phyloP scores from a whole-genome alignment of 2,329 filamentous ascomycete genomes.

The Coleophoma cylindrospora region DNA sequence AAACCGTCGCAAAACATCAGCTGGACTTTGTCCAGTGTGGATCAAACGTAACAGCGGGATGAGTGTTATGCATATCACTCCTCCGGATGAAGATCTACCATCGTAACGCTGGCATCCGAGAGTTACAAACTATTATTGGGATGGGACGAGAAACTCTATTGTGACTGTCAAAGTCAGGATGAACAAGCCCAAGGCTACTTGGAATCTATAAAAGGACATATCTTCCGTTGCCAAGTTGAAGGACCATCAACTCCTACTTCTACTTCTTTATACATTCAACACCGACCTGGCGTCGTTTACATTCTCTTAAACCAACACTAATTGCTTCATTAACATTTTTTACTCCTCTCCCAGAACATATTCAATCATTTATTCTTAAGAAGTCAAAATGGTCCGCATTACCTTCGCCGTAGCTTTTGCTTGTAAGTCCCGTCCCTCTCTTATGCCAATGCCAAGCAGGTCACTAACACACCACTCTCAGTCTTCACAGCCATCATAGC shows the following conservation, averaged over 20 bases:
- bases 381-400: conserved; percentile 30
- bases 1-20: too few relatives aligned
- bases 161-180: not conserved
- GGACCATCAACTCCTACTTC: not conserved
- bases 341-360: not conserved
- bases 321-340: not conserved
- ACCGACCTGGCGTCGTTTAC: not conserved
- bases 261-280: not conserved
- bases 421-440: conserved; percentile 19
- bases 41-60: too few relatives aligned
- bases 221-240: not conserved
- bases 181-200: not conserved
- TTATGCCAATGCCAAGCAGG: conserved; percentile 5
- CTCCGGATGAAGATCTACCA: too few relatives aligned
- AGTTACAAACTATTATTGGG: too few relatives aligned
- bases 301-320: not conserved
- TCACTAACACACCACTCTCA: conserved; percentile 8
- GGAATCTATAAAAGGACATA: not conserved
- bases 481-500: conserved; percentile 26
- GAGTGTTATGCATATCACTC: too few relatives aligned
- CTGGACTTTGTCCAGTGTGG: too few relatives aligned
- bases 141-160: too few relatives aligned
- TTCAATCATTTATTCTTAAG: conserved; percentile 4
- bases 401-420: conserved; percentile 21
- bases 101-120: too few relatives aligned